Base-by-base conservation (phyloP, 495 filamentous ascomycete species). In the Cairneyella variabilis region DNA sequence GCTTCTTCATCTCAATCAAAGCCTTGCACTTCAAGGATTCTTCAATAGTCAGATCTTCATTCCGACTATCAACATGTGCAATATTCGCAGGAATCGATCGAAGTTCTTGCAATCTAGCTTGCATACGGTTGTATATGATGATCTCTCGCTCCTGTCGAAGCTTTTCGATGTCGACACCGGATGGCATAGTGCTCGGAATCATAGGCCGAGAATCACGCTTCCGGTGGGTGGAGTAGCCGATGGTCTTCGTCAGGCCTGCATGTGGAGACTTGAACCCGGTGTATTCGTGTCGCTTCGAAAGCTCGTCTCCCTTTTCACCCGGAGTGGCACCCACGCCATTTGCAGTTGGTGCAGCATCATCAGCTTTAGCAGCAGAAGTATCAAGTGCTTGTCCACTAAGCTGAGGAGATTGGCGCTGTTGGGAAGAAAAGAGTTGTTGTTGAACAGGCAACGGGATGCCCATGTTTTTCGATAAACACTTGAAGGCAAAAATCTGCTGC, bases 1-100 rank as follows among this genome's bases (percentile, higher is more conserved):
- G 76, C 64, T 84, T 83, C 74, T 95, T 97, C 66, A 91, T 86
- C 71, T 98, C 93, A 45, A 97, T 95, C 56, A 95, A 71, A 36
- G 91, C 89, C 69, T 90, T 90, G 21, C 90, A 71, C 74, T 96
- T 97, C 43, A 95, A 66, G 0, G 86, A 84, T 48, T 92, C 88
- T 56, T 97, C 89, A 10, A 83, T 76, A 6, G 85, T 78, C 1
- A 90, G 75, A 3, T 72, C 72, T 25, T 79, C 79, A 44, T 85
- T 84, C 64, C 74, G 77, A 0, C 84, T 82, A 63, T 98, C 89
- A 85, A 90, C 95, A 40, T 85, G 83, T 10, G 79, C 86, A 28
- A 96, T 71, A 61, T 91, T 96, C 26, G 86, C 90, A 14, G 86
- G 84, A 17, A 96, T 70, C 17, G 82, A 77, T 62, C 91, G 88